phyloP scores from a whole-genome alignment of 148 eudicot species.

The Mesembryanthemum crystallinum region DNA sequence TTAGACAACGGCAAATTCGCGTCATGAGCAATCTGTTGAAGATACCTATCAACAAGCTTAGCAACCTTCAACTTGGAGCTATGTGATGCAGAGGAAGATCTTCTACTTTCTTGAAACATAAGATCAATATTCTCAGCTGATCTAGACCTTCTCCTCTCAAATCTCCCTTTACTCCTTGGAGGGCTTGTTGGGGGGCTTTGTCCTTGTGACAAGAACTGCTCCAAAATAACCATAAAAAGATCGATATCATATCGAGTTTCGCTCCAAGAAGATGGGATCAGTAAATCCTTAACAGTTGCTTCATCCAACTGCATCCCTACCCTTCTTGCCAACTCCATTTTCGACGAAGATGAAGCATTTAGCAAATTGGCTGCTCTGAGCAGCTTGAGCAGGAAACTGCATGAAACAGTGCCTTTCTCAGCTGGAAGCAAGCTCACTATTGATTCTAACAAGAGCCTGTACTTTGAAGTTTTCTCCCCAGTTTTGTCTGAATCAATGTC shows the following conservation, averaged over 20 bases:
- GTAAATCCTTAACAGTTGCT: slow-evolving; percentile 56
- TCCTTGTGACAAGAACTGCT: slow-evolving; percentile 63
- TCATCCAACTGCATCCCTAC: slow-evolving; percentile 70
- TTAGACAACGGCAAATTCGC: slow-evolving; percentile 53
- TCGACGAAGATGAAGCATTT: slow-evolving; percentile 52
- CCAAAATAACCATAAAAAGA: slow-evolving; percentile 54
- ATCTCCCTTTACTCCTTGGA: slow-evolving; percentile 42
- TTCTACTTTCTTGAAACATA: slow-evolving; percentile 66
- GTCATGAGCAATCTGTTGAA: slow-evolving; percentile 69
- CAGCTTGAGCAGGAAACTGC: slow-evolving; percentile 65
- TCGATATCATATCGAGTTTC: slow-evolving; percentile 64
- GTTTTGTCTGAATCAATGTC: slow-evolving; percentile 31
- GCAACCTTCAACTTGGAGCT: slow-evolving; percentile 67
- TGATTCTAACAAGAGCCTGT: slow-evolving; percentile 58
- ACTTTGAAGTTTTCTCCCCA: slow-evolving; percentile 36
- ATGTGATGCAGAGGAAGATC: slow-evolving; percentile 82
- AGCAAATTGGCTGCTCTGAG: slow-evolving; percentile 59
- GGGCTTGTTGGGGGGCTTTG: slow-evolving; percentile 76
- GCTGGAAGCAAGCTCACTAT: slow-evolving; percentile 70
- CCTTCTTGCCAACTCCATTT: slow-evolving; percentile 66
- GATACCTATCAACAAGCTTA: slow-evolving; percentile 67
- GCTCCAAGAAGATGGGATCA: slow-evolving; percentile 40
- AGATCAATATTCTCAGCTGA: slow-evolving; percentile 63
- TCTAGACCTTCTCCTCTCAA: slow-evolving; percentile 62
- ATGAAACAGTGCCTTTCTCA: slow-evolving; percentile 61